Evolutionary conservation across 441 rosid species (phyloP).

Genomic region (Pelargonium citronellum): DNA sequence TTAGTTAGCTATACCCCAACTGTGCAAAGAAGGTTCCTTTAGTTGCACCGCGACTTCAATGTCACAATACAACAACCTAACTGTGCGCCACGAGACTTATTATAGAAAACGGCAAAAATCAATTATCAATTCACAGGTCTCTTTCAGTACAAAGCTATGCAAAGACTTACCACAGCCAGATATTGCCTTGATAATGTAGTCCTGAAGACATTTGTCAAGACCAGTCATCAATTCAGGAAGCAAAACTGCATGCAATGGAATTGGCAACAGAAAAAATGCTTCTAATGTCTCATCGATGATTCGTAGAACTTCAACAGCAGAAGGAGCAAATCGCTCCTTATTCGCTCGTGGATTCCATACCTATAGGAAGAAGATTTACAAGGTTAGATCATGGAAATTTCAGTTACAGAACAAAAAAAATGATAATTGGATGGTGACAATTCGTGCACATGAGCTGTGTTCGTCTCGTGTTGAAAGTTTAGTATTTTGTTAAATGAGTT

Average conservation of each 20-base stretch:
- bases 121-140: background rate
- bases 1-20: too few relatives aligned
- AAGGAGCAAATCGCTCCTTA: slow-evolving; percentile 51
- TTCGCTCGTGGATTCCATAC: slow-evolving; percentile 57
- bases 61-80: too few relatives aligned
- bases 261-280: slow-evolving; percentile 63
- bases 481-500: too few relatives aligned
- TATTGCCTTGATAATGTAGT: slow-evolving; percentile 50
- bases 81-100: too few relatives aligned
- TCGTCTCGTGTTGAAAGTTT: too few relatives aligned
- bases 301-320: slow-evolving; percentile 57
- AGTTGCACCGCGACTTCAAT: too few relatives aligned
- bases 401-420: too few relatives aligned
- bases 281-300: slow-evolving; percentile 62
- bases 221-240: slow-evolving; percentile 54
- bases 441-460: too few relatives aligned
- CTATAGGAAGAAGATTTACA: slow-evolving; percentile 27
- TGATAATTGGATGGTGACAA: too few relatives aligned
- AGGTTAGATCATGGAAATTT: background rate
- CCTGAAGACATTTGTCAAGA: slow-evolving; percentile 51
- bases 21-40: too few relatives aligned
- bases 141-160: slow-evolving; percentile 2
- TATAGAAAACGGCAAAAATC: background rate
- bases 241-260: slow-evolving; percentile 46
- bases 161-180: slow-evolving; percentile 55